Base-by-base conservation (phyloP, 306 rosid genomes). In the Lathyrus sativus region DNA sequence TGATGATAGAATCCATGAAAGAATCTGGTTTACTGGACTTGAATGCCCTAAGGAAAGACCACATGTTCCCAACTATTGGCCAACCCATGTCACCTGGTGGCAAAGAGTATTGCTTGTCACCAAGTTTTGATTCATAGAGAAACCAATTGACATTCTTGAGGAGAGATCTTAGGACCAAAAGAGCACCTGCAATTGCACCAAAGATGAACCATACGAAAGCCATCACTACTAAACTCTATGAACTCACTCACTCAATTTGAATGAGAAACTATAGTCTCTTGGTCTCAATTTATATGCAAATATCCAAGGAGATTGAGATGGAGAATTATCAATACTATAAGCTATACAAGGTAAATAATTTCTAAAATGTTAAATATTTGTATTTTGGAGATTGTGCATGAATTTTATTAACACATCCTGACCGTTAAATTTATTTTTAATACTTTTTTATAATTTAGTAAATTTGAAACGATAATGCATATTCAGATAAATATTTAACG, bases 31-130 rank as follows among this genome's bases (percentile, higher is more conserved):
- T 14, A 15, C 5, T 6, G 22, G 93, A 76, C 77, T 87, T 91
- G 91, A 86, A 91, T 35, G 96, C 96, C 54, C 49, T 8, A 18
- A 91, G 97, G 75, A 91, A 91, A 58, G 89, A 68, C 96, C 91
- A 87, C 97, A 91, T 91, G 62, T 91, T 91, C 7, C 97, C 97
- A 29, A 91, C 64, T 76, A 86, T 73, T 38, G 96, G 97, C 89
- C 81, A 87, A 0, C 97, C 97, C 76, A 91, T 39, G 67, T 91
- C 88, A 33, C 96, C 97, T 0, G 97, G 97, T 3, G 97, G 97
- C 3, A 88, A 84, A 14, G 62, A 70, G 61, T 71, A 68, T 44
- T 74, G 85, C 66, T 70, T 84, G 1, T 19, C 78, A n/a, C 95
- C 91, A 64, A 91, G 57, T 54, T 31, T 48, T 11, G 61, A 39